Percentiles rank a stretch among this genome's conserved stretches.
Conservation (phyloP, 305 asterid species). For the Solanum aculeatissimum region DNA sequence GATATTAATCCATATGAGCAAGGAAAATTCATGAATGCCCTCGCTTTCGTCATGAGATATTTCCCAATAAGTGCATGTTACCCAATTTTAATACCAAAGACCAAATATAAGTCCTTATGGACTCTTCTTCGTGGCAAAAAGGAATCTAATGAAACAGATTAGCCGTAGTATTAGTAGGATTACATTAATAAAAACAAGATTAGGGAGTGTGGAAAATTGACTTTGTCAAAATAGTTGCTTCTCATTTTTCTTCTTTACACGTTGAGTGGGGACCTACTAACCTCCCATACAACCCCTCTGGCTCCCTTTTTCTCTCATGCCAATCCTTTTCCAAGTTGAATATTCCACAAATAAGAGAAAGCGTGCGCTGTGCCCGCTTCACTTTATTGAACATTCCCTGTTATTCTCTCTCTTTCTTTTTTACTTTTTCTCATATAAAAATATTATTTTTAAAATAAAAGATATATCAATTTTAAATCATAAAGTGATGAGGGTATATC, state of each 20-base stretch:
- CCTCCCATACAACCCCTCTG: not conserved
- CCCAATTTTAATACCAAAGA: not conserved
- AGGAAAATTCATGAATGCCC: too few relatives aligned
- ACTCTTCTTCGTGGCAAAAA: not conserved
- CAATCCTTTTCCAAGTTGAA: not conserved
- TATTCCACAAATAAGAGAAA: not conserved
- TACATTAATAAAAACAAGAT: not conserved
- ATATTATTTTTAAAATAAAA: too few relatives aligned
- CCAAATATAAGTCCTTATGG: not conserved
- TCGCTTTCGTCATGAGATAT: not conserved
- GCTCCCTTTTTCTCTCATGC: not conserved
- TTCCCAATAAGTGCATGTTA: not conserved
- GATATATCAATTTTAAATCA: too few relatives aligned
- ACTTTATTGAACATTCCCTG: not conserved
- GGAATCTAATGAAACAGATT: not conserved
- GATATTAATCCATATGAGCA: not conserved
- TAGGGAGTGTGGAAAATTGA: not conserved
- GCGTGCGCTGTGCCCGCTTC: not conserved
- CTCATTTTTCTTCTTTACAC: not conserved
- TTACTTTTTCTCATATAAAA: not conserved
- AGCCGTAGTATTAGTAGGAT: not conserved
- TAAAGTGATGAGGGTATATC: too few relatives aligned
- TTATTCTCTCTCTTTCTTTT: not conserved
- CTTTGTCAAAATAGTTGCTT: not conserved
- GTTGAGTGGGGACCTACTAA: not conserved